A percentile compares a stretch with the other conserved stretches of the same genome.
phyloP scores from a whole-genome alignment of 305 asterid species.

The Solanum hybrid region DNA sequence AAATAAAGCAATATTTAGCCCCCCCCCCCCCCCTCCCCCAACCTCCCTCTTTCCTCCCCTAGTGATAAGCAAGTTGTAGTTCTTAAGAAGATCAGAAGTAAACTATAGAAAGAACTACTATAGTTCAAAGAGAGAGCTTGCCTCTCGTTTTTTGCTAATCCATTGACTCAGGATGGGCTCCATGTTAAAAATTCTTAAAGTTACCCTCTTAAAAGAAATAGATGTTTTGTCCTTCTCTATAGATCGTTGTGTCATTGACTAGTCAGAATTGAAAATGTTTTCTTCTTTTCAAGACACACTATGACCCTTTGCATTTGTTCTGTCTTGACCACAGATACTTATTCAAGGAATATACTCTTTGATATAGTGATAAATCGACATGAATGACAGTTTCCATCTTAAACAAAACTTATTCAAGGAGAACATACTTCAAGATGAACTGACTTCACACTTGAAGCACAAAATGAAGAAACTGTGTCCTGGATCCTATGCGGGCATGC shows the following conservation, averaged over 20 bases:
- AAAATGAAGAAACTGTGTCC: not conserved
- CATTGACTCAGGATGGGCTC: not conserved
- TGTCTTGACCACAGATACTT: not conserved
- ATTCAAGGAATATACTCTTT: not conserved
- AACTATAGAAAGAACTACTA: not conserved
- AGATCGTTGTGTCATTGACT: not conserved
- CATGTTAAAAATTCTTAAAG: not conserved
- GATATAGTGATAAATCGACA: not conserved
- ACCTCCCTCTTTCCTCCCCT: not conserved
- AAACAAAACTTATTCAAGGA: not conserved
- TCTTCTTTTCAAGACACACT: not conserved
- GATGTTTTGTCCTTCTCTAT: not conserved
- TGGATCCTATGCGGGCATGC: not conserved
- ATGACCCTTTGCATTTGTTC: not conserved
- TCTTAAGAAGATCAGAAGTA: not conserved
- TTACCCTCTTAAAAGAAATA: not conserved
- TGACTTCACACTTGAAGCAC: not conserved
- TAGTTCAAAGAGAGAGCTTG: not conserved
- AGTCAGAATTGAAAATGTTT: not conserved
- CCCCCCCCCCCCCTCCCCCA: not conserved
- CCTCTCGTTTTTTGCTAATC: not conserved
- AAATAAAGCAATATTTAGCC: no score
- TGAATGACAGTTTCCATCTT: not conserved
- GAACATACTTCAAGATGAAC: not conserved
- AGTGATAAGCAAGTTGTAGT: not conserved